Evolutionary conservation across 1,139 yeast genomes (phyloP), one percentile per base, ranked within the genome.

Genomic region (Nakaseomyces nivariensis): DNA sequence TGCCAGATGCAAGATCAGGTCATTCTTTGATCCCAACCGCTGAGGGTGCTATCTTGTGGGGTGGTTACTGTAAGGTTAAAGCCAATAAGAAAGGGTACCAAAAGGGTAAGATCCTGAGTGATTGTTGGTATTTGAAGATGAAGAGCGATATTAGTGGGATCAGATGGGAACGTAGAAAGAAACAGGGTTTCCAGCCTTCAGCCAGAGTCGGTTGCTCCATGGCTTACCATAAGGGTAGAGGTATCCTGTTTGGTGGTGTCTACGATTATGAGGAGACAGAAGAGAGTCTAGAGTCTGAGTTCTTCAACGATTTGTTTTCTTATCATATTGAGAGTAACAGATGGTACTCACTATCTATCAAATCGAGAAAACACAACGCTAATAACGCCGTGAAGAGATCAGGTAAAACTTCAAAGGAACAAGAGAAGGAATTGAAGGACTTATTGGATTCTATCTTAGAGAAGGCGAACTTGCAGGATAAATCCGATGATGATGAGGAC

Each of bases 121-220:
- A 92, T 66, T 77, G 87, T 50, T 92, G 98, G 98, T 66, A 80
- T 11, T 71, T 92, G 60, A 87, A 84, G 62, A 88, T 90, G 95
- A 87, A 87, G 65, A 69, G 84, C 11, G 97, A 90, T 62, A 76
- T 90, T n/a, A 78, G 79, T 56, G 84, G 78, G 3, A 75, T 86
- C 5, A 72, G 94, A 54, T 89, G 96, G 82, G 97, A 92, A 66
- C 76, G 97, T 63, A 77, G 96, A 57, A 79, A 86, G 56, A 88
- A 86, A 58, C 94, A 88, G 62, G 96, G 96, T 1, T 84, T 82
- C 62, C 88, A 82, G 49, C 96, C 96, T 4, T 78, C 89, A 4
- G 86, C 97, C 25, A 78, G 98, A 60, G 97, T 87, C n/a, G 98
- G 98, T 0, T 86, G 96, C 63, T 83, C 95, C 4, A 79, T 92